A percentile compares a stretch with the other conserved stretches of the same genome.
phyloP scores from a whole-genome alignment of 169 alveolate species.

The Amoebophrya sp. region DNA sequence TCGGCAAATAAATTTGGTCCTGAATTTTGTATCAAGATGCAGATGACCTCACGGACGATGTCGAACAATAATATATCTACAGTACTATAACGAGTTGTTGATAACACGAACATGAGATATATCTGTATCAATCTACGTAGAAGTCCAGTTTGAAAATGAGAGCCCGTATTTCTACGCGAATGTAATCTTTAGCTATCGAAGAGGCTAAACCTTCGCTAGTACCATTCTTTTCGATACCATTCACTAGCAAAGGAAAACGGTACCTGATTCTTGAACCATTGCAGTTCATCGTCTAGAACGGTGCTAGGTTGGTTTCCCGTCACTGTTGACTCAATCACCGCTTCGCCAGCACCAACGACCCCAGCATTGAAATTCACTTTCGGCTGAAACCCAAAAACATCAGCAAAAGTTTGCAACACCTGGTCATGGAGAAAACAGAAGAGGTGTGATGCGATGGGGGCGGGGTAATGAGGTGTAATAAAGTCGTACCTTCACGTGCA shows the following conservation, averaged over 20 bases:
- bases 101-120: not conserved
- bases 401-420: not conserved
- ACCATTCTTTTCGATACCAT: not conserved
- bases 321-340: constrained; percentile 17
- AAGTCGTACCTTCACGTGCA: too few species aligned
- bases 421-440: too few species aligned
- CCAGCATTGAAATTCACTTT: not conserved
- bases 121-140: not conserved
- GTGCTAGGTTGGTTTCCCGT: not conserved
- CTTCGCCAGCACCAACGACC: not conserved
- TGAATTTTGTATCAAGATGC: not conserved
- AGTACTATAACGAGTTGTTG: not conserved
- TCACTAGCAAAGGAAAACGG: not conserved
- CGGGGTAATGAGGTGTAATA: too few species aligned
- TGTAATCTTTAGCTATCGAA: too few species aligned
- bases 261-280: not conserved
- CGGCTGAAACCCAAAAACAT: not conserved
- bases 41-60: not conserved
- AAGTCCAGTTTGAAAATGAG: too few species aligned
- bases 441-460: too few species aligned
- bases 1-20: constrained; percentile 41
- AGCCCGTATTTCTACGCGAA: too few species aligned
- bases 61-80: not conserved
- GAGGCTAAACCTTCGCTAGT: not conserved
- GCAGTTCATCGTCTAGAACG: not conserved